These are phyloP conservation scores for Microthyrium microscopicum DNA, from an alignment of 2,329 filamentous ascomycete genomes.

Conservation along the genomic window DNA sequence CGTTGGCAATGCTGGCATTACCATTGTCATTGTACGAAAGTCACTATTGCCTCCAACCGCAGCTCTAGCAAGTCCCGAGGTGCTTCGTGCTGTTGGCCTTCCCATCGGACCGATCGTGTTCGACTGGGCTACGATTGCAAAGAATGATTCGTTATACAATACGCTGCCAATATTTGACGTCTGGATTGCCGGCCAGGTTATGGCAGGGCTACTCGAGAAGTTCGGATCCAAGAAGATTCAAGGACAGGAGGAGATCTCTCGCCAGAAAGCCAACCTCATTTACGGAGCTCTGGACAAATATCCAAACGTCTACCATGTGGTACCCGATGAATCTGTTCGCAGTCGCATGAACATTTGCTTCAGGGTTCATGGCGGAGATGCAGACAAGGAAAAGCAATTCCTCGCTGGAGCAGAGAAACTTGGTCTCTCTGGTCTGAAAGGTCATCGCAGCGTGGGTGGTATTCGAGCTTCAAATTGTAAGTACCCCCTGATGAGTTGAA, in stretches of 20 bases:
- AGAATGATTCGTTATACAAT: constrained; percentile 93
- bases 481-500: constrained; percentile 14
- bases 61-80: constrained; percentile 46
- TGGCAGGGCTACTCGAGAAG: constrained; percentile 52
- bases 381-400: constrained; percentile 64
- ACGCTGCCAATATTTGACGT: constrained; percentile 91
- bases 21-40: constrained; percentile 73
- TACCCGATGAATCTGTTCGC: constrained; percentile 58
- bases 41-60: constrained; percentile 52
- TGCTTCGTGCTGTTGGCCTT: constrained; percentile 60
- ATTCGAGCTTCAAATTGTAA: constrained; percentile 67
- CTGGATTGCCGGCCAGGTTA: constrained; percentile 77
- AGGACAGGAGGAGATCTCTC: constrained; percentile 58
- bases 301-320: constrained; percentile 56
- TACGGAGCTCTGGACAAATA: constrained; percentile 63
- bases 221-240: constrained; percentile 51
- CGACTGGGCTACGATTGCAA: constrained; percentile 68
- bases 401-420: constrained; percentile 51
- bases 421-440: constrained; percentile 67
- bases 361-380: constrained; percentile 48
- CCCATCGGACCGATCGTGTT: constrained; percentile 65
- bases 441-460: constrained; percentile 72
- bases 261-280: constrained; percentile 59
- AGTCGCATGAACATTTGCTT: constrained; percentile 96
- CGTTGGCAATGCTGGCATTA: constrained; percentile 69